Evolutionary conservation across 306 rosid species (phyloP), one percentile per base, ranked within the genome.

Genomic region (Malus sieversii): DNA sequence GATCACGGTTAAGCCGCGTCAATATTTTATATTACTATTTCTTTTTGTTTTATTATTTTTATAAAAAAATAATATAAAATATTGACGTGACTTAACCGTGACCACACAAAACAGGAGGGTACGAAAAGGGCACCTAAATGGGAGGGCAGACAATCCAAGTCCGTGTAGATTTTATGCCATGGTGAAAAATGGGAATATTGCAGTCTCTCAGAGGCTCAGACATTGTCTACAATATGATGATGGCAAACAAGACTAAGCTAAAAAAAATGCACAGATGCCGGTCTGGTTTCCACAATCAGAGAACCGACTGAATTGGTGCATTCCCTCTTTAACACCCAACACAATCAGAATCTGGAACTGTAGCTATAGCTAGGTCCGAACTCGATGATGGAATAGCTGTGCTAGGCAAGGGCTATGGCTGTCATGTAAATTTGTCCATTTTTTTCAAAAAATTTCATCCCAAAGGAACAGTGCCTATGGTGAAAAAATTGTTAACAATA

Each of bases 201-300:
- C 32, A 23, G 40, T 15, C 42, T 30, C 40, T 38, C 59, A 69
- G 22, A 68, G 14, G 14, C 40, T 69, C 27, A 16, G 38, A 38
- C 35, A 15, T 58, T 27, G 4, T 27, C 1, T 27, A 27, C 66
- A 14, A 3, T 13, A 61, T 27, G 33, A 78, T 74, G 74, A 78
- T 78, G 71, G 71, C 66, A 70, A 82, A 75, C 35, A 78, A 65
- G 72, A 78, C 53, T 27, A 70, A 70, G 52, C 71, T 20, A 20
- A 4, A 61, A 18, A 22, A 58, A 45, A 64, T 19, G 70, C 69
- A 72, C 53, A 64, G 70, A 68, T 40, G 44, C 25, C 46, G 16
- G 20, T 44, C 73, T 77, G 77, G 69, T 75, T 65, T 58, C 69
- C 61, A 73, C 30, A 30, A 48, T 1, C 16, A 48, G 3, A 48